Evolutionary conservation across 2,329 filamentous ascomycete genomes (phyloP), one percentile per base, ranked within the genome.

Genomic region (Ceratocystis colombiana): DNA sequence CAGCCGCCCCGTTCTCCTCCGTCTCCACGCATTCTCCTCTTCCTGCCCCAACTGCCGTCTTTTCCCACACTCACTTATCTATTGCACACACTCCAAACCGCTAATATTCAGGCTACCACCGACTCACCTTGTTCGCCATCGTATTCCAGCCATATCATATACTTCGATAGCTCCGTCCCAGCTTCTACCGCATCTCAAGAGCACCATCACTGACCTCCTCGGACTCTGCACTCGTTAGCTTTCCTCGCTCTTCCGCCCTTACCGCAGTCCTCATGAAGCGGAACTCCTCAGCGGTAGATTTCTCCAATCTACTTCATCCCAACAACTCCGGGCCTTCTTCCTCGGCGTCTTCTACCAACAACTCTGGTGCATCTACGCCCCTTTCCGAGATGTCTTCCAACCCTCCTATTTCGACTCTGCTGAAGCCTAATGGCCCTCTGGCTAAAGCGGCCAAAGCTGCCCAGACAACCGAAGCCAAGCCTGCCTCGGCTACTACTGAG

Each of bases 291-390:
- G 84, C 86, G 75, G 84, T 88, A 77, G 86, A 88, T 82, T 88
- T 89, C 77, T 84, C 84, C 75, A 88, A 84, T 81, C 84, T 89
- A 74, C 83, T 90, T 73, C 89, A 89, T 73, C 86, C 86, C 48
- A 64, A 48, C 41, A 62, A 62, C 61, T 64, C 67, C 20, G 61
- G 59, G 30, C 22, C 55, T 62, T 62, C 64, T 53, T 62, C 55
- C 17, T 48, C 45, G 20, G 10, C 55, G 15, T 68, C 67, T 45
- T 66, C 67, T 2, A 48, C 64, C 37, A 44, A 55, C 57, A 68
- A 63, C 61, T 68, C 67, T 20, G 67, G 67, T 12, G 67, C 64
- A 41, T 63, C 64, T n/a, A 67, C 57, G 30, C 61, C 66, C 67
- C 30, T 57, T 28, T 65, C 64, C 57, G 66, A 68, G 62, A 65